These are phyloP conservation scores for Malassezia caprae DNA, from an alignment of 1,284 basidiomycete species.

Conservation along the genomic window DNA sequence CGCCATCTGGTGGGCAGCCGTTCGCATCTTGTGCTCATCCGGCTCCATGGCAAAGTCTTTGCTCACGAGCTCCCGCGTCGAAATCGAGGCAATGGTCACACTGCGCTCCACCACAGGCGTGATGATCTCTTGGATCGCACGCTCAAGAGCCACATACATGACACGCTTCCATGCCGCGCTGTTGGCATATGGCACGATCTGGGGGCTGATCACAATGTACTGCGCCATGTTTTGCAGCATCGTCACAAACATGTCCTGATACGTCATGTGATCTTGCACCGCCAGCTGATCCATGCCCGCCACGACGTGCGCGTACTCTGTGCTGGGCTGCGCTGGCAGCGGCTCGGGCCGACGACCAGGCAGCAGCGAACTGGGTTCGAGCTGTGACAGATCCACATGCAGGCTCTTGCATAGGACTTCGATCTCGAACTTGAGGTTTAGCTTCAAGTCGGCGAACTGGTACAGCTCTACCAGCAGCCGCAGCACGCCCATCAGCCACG, in stretches of 20 bases:
- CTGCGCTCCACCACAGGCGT: conserved; percentile 94
- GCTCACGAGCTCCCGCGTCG: conserved; percentile 83
- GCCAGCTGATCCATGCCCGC: conserved; percentile 34
- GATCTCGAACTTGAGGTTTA: conserved; percentile 97
- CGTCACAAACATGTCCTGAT: conserved; percentile 54
- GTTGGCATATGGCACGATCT: conserved; percentile 57
- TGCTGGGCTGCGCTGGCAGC: conserved; percentile 34
- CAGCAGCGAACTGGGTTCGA: conserved; percentile 75
- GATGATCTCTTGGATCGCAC: conserved; percentile 94
- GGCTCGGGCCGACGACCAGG: conserved; percentile 53
- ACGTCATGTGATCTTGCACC: conserved; percentile 19
- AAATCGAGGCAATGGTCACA: conserved; percentile 98
- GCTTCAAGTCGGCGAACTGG: conserved; percentile 87
- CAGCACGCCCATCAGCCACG: conserved; percentile 93
- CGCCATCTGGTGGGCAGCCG: conserved; percentile 90
- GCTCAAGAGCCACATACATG: conserved; percentile 80
- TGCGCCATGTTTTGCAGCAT: conserved; percentile 66
- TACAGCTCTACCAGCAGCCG: conserved; percentile 87
- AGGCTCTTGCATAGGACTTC: conserved; percentile 91
- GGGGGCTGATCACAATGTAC: conserved; percentile 66
- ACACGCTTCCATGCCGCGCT: conserved; percentile 83
- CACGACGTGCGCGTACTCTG: conserved; percentile 15
- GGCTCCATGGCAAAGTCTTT: conserved; percentile 95
- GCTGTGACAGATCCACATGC: conserved; percentile 71
- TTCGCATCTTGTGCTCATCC: conserved; percentile 79